Conservation (phyloP, 352 stramenopile genomes). For the Globisporangium viniferum region DNA sequence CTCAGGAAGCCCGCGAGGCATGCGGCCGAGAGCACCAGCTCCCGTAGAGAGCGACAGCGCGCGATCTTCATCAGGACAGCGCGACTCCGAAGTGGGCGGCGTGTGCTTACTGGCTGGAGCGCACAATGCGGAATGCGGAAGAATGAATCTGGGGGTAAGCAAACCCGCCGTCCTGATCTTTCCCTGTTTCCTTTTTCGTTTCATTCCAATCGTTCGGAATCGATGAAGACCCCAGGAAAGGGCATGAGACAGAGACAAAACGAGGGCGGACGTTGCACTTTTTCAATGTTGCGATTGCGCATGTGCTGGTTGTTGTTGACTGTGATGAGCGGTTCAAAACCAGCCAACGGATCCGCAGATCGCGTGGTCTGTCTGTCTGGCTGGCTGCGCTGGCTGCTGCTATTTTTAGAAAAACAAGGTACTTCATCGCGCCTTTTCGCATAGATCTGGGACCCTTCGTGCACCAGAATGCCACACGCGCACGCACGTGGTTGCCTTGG, state of each 20-base stretch:
- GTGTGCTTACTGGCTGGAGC: neutral
- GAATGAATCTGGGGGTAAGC: neutral
- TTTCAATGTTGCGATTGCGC: neutral
- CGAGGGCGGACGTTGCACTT: neutral
- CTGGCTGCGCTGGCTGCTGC: neutral
- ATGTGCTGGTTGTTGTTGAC: neutral
- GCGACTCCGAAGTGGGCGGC: neutral
- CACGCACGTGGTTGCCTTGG: neutral
- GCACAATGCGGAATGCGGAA: conserved; percentile 8
- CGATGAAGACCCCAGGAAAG: neutral
- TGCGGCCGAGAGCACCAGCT: neutral
- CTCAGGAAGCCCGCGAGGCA: neutral
- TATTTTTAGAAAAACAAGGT: neutral
- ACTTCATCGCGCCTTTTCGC: neutral
- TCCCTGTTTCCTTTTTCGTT: neutral
- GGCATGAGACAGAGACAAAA: conserved; percentile 1
- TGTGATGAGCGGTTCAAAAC: neutral
- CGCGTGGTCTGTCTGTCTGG: neutral
- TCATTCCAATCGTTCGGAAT: neutral
- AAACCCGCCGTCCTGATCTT: neutral
- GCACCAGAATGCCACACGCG: neutral
- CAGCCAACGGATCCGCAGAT: neutral
- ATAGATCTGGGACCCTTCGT: neutral
- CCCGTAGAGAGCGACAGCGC: neutral
- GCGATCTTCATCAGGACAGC: neutral